Evolutionary conservation across 1,284 basidiomycete species (phyloP), one percentile per base, ranked within the genome.

Genomic region (Ceratobasidium sp.): DNA sequence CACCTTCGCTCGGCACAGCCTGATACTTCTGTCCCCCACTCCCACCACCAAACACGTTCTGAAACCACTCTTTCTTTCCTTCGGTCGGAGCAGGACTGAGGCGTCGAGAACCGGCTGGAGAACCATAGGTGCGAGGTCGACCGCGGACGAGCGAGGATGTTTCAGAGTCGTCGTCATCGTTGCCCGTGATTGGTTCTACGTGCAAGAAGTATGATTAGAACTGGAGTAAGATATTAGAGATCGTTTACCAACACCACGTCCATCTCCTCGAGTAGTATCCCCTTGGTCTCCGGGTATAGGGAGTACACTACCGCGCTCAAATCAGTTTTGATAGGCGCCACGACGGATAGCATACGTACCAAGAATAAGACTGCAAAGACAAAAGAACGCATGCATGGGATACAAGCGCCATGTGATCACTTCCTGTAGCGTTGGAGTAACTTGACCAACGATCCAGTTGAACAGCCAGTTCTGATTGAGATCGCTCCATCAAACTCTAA

Each of bases 381-480:
- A n/a, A n/a, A n/a, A n/a, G 86, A 96, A 96, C 13, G 94, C 96
- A 82, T 98, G 96, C 94, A 99, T 96, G 0, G 95, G 94, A 85
- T 99, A 99, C 71, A 99, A 86, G 71, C 94, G 89, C 97, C 97
- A 99, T 46, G 90, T 90, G 81, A 99, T 98, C 52, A 90, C 85
- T 80, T 97, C 95, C 86, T 98, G 96, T 67, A 99, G 87, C 65
- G 93, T 89, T 0, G 97, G 97, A 0, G 97, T 98, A 57, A 91
- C 88, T 84, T 96, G 94, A 28, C 97, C 97, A 61, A 99, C 96
- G 81, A 95, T 84, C 85, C 92, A 96, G 84, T 96, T 96, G 86
- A 96, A 96, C 17, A 92, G 90, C 95, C 94, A 91, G 80, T 92
- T 92, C 82, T 84, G 71, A 44, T 15, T 62, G 48, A 23, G 54